Conservation (phyloP, 2,329 filamentous ascomycete genomes). For the Penicillium vulpinum region DNA sequence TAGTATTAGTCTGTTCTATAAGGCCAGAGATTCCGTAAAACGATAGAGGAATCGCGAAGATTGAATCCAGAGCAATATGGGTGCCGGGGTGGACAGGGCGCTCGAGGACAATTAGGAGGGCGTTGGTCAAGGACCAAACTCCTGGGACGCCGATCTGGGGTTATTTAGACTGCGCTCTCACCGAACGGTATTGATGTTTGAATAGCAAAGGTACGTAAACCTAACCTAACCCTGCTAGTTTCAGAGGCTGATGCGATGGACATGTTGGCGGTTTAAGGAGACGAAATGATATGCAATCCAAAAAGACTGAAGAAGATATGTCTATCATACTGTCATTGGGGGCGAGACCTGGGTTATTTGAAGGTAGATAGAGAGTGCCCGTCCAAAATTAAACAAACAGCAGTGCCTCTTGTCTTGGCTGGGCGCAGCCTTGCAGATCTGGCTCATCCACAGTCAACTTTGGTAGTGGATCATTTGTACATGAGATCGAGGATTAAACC, state of each 20-base stretch:
- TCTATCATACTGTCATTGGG: neutral
- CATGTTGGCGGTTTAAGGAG: neutral
- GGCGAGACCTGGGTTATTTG: neutral
- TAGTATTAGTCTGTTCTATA: fast-evolving
- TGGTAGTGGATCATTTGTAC: neutral
- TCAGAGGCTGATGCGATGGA: neutral
- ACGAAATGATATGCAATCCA: neutral
- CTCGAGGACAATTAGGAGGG: neutral
- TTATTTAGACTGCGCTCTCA: neutral
- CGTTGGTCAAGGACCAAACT: neutral
- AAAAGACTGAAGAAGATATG: neutral
- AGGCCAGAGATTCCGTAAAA: neutral
- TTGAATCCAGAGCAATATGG: neutral
- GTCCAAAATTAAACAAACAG: neutral
- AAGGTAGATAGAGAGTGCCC: neutral
- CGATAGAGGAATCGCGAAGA: neutral
- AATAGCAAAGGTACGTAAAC: neutral
- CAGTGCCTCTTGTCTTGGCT: neutral
- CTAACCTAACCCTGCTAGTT: neutral
- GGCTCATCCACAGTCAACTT: neutral
- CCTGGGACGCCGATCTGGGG: neutral
- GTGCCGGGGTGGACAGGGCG: neutral
- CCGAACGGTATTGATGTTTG: neutral
- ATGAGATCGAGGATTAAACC: neutral
- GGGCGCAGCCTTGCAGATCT: neutral